Base-by-base conservation (phyloP, 768 basidiomycete species). In the Stropharia rugosoannulata region DNA sequence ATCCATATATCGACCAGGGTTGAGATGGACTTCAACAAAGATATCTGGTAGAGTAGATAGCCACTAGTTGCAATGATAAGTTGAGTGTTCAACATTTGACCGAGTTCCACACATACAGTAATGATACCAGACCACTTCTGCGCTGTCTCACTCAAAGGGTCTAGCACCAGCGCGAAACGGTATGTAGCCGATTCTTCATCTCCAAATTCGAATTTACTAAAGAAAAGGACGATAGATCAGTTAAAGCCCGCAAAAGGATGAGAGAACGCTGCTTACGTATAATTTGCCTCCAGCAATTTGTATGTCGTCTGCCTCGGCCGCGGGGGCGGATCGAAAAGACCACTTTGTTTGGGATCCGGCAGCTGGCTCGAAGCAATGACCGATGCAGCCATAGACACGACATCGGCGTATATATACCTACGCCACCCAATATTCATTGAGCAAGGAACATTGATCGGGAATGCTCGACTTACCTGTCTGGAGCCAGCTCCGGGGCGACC, bases 91-190 rank as follows among this genome's bases (percentile, higher is more conserved):
- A 15, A 4, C 37, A 37, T 10, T 4, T 19, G 6, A 4, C 39
- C 9, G 8, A 32, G 22, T 27, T 19, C 32, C 55, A 48, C 45
- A 37, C 36, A 56, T 57, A 94, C 93, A 70, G 87, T 76, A 22
- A 96, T 68, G 39, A 98, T 65, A 54, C 87, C 82, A 1, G 91
- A 83, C 89, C 93, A 97, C 60, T 86, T 87, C 67, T 98, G 95
- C 2, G 89, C 91, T 5, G 78, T 72, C 65, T 93, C 90, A 47
- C 89, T 93, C 27, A 97, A 66, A 0, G 96, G 95, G 66, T 98
- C 93, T 7, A 98, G 57, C 5, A 98, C 68, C 9, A 89, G 80
- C 2, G 81, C 84, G 39, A 97, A 70, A 49, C 86, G 85, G 62
- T 85, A 83, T 38, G 89, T 62, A 0, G 95, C 88, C 1, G 81